These are phyloP conservation scores for Bryopsis sp. DNA, from an alignment of 139 green algal species.

Conservation along the genomic window DNA sequence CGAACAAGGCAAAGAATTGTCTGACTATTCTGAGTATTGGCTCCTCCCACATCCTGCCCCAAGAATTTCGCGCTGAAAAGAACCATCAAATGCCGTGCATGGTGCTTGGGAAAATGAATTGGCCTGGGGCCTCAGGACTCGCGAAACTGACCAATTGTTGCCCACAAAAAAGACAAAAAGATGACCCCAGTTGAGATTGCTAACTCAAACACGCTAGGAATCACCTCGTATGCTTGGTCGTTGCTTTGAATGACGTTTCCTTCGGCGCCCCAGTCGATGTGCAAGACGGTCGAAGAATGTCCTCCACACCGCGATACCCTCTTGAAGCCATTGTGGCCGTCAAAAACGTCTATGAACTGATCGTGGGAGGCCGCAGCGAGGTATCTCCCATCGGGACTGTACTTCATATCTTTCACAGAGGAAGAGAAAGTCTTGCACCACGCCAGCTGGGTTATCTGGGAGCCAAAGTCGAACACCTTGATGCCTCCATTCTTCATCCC, in stretches of 20 bases:
- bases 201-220: no score
- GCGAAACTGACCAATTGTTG: no score
- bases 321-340: conserved; percentile 23
- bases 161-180: no score
- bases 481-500: conserved; percentile 34
- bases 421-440: not conserved
- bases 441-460: conserved; percentile 15
- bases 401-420: conserved; percentile 12
- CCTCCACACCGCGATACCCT: conserved; percentile 28
- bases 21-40: no score
- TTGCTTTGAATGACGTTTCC: conserved; percentile 35
- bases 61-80: no score
- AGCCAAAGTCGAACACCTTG: conserved; percentile 41
- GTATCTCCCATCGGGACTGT: conserved; percentile 13
- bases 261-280: conserved; percentile 54
- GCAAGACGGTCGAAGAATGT: conserved; percentile 46
- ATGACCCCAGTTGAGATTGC: no score
- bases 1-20: no score
- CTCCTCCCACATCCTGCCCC: no score
- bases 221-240: conserved; percentile 45
- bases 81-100: no score
- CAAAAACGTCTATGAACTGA: conserved; percentile 38
- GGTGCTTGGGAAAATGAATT: no score
- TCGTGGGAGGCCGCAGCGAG: conserved; percentile 28
- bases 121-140: no score